Evolutionary conservation across 2,329 filamentous ascomycete species (phyloP), one percentile per base, ranked within the genome.

Genomic region (Scedosporium dehoogii): DNA sequence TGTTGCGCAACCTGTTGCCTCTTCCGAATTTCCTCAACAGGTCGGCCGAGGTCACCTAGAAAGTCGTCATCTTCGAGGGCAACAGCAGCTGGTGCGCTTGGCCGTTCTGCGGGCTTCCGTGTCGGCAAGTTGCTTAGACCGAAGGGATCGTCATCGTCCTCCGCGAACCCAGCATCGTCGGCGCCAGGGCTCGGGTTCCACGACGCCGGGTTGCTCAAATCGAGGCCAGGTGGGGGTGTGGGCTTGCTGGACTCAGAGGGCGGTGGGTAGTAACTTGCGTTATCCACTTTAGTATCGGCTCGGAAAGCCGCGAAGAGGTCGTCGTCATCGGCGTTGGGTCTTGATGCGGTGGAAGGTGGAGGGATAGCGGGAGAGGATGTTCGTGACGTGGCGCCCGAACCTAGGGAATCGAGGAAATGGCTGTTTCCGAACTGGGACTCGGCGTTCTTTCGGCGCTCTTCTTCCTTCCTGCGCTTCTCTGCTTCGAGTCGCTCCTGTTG

Each of bases 131-230:
- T 66, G 88, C 81, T 87, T 42, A 97, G 77, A 0, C 91, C 93
- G 72, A 97, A 97, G 1, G 92, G 91, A 70, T 96, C 91, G 70
- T 96, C 91, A 68, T 96, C 90, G 63, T 93, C 88, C 33, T 83
- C 79, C 12, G 73, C 76, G 65, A 86, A 75, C 0, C 68, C 72
- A 10, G 69, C 71, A 53, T 69, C 68, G 61, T 70, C 70, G 1
- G 73, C 66, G 18, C 67, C 63, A 3, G 70, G 55, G 27, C 75
- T 71, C 61, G 75, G 68, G 25, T 69, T 74, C 85, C 85, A 87
- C 1, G 84, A 79, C 62, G 72, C 77, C 1, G 85, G 81, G 62
- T 78, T 76, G 62, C 75, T 78, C 57, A 87, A 73, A 69, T 87
- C 79, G 12, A 84, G 70, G 76, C 73, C 25, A 70, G 72, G 64